Evolutionary conservation across 495 filamentous ascomycete species (phyloP).

Genomic region (Penicillium robsamsonii): DNA sequence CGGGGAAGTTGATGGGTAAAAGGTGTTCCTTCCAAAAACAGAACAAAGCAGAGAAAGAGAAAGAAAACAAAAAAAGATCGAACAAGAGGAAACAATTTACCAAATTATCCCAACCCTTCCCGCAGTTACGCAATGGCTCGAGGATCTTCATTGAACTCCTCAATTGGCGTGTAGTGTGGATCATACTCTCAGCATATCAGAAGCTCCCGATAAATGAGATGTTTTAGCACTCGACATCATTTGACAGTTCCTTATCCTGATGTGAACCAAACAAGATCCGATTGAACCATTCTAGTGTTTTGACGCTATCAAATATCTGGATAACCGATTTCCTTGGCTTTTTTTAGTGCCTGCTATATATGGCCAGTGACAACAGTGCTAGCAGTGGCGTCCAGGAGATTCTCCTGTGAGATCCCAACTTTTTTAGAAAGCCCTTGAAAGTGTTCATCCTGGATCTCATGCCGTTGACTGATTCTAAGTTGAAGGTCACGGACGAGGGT

Average conservation of each 20-base stretch:
- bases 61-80: background rate
- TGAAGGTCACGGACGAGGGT: too few relatives aligned
- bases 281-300: background rate
- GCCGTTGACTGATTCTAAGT: too few relatives aligned
- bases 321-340: too few relatives aligned
- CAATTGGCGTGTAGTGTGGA: background rate
- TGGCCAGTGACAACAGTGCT: too few relatives aligned
- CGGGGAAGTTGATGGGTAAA: background rate
- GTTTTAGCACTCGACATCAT: background rate
- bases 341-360: too few relatives aligned
- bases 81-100: background rate
- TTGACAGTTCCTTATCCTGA: constrained; percentile 21
- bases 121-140: constrained; percentile 3
- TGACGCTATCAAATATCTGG: too few relatives aligned
- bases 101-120: background rate
- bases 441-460: too few relatives aligned
- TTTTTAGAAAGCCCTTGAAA: too few relatives aligned
- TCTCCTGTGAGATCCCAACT: too few relatives aligned
- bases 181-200: constrained; percentile 1
- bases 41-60: background rate
- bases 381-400: too few relatives aligned
- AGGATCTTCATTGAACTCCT: constrained; percentile 7
- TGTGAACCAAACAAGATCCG: background rate
- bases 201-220: background rate
- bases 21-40: background rate